Percentiles rank a stretch among this genome's conserved stretches.
phyloP scores from a whole-genome alignment of 352 stramenopile genomes.

The Pythium guiyangense region DNA sequence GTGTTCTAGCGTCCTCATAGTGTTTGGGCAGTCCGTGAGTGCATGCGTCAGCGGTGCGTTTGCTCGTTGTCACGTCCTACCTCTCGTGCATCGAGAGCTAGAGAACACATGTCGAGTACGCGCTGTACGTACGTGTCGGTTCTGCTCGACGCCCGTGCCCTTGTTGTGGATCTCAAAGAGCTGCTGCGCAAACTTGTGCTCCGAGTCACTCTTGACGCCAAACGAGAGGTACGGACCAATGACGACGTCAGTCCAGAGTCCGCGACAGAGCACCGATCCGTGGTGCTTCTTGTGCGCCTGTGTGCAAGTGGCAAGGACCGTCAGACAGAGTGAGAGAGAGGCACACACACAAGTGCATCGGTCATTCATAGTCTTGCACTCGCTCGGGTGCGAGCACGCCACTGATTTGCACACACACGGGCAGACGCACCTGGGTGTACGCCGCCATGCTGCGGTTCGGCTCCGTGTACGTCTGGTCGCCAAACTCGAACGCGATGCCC shows the following conservation, averaged over 20 bases:
- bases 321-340: too few relatives aligned
- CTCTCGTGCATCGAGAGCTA: background rate
- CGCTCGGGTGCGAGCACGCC: too few relatives aligned
- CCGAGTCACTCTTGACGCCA: constrained; percentile 77
- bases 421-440: constrained; percentile 80
- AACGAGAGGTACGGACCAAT: constrained; percentile 89
- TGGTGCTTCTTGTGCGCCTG: constrained; percentile 69
- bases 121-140: constrained; percentile 71
- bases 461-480: constrained; percentile 87
- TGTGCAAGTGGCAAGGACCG: background rate
- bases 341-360: too few relatives aligned
- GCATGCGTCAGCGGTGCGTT: too few relatives aligned
- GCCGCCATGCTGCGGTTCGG: constrained; percentile 90
- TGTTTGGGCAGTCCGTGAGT: background rate
- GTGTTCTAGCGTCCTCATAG: constrained; percentile 73
- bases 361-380: too few relatives aligned
- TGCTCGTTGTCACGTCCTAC: background rate
- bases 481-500: constrained; percentile 94
- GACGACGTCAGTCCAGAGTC: constrained; percentile 91
- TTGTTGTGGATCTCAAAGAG: constrained; percentile 94
- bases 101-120: background rate
- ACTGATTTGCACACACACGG: too few relatives aligned
- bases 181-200: constrained; percentile 72
- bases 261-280: constrained; percentile 72
- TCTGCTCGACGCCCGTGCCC: constrained; percentile 91